Evolutionary conservation across 2,329 filamentous ascomycete species (phyloP).

Genomic region (Aspergillus calidoustus): DNA sequence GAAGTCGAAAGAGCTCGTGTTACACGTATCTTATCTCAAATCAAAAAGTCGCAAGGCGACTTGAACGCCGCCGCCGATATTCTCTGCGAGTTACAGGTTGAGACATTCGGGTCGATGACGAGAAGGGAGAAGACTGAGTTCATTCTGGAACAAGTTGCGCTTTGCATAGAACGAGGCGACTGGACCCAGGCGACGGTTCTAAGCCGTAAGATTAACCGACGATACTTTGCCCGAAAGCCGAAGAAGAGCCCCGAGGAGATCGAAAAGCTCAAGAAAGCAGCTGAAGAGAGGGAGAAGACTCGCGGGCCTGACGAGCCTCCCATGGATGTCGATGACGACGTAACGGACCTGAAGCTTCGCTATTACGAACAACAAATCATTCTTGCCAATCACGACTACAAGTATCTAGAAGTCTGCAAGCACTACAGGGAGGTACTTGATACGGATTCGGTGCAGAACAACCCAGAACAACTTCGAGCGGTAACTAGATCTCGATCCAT

Average conservation of each 20-base stretch:
- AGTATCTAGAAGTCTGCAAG: conserved; percentile 97
- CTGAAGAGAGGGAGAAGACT: conserved; percentile 75
- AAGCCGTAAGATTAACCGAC: conserved; percentile 94
- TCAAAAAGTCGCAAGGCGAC: conserved; percentile 96
- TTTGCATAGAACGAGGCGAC: conserved; percentile 94
- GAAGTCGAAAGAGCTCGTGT: conserved; percentile 97
- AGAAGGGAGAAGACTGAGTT: conserved; percentile 98
- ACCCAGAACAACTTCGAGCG: conserved; percentile 80
- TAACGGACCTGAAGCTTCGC: conserved; percentile 91
- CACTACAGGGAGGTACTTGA: conserved; percentile 96
- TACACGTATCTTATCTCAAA: conserved; percentile 92
- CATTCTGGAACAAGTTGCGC: conserved; percentile 88
- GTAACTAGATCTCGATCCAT: conserved; percentile 58
- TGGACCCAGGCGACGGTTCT: conserved; percentile 96
- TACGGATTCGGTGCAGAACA: conserved; percentile 91
- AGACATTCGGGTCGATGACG: conserved; percentile 98
- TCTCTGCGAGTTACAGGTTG: conserved; percentile 95
- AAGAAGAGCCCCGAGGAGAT: conserved; percentile 89
- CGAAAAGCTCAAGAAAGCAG: conserved; percentile 87
- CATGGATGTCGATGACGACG: conserved; percentile 80
- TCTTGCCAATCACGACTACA: conserved; percentile 93
- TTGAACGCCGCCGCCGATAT: conserved; percentile 88
- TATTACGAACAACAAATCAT: conserved; percentile 98
- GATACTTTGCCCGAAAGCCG: conserved; percentile 85
- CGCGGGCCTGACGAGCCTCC: conserved; percentile 77